Evolutionary conservation across 1,284 basidiomycete species (phyloP).

Genomic region (Ganoderma lingzhi): DNA sequence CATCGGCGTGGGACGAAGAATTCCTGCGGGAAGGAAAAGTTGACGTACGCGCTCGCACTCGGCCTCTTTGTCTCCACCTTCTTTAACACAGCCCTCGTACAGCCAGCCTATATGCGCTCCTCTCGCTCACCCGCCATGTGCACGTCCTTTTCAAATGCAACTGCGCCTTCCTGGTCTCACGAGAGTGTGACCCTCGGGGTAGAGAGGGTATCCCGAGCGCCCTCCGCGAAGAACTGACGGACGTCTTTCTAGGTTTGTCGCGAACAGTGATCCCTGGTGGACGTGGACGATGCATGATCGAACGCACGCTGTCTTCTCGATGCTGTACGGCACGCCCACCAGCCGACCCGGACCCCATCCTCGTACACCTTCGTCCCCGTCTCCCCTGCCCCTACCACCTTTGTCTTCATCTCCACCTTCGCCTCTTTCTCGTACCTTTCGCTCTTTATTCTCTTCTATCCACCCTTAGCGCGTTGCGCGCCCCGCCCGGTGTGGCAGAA

Average conservation of each 20-base stretch:
- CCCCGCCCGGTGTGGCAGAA: not conserved
- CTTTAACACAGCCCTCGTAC: not conserved
- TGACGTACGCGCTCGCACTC: not conserved
- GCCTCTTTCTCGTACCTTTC: conserved; percentile 1
- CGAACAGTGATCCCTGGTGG: conserved; percentile 13
- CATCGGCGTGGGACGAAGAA: conserved; percentile 12
- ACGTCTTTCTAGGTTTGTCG: conserved; percentile 25
- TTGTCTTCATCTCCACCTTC: conserved; percentile 1
- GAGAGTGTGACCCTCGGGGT: not conserved
- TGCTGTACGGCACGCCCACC: conserved; percentile 19
- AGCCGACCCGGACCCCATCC: not conserved
- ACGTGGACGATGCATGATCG: conserved; percentile 18
- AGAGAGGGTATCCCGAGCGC: not conserved
- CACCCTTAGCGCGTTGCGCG: not conserved
- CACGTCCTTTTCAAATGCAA: not conserved
- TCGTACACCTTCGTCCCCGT: not conserved
- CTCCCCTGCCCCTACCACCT: not conserved
- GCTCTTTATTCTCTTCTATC: not conserved
- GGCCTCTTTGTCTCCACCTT: not conserved
- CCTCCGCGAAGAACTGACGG: not conserved
- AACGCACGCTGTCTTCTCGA: conserved; percentile 16
- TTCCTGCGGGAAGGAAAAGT: not conserved
- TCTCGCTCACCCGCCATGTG: not conserved
- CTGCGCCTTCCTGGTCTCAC: not conserved
- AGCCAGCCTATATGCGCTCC: not conserved